Percentiles rank a stretch among this genome's conserved stretches.
Evolutionary conservation across 306 rosid species (phyloP).

Genomic region (Clitoria ternatea): DNA sequence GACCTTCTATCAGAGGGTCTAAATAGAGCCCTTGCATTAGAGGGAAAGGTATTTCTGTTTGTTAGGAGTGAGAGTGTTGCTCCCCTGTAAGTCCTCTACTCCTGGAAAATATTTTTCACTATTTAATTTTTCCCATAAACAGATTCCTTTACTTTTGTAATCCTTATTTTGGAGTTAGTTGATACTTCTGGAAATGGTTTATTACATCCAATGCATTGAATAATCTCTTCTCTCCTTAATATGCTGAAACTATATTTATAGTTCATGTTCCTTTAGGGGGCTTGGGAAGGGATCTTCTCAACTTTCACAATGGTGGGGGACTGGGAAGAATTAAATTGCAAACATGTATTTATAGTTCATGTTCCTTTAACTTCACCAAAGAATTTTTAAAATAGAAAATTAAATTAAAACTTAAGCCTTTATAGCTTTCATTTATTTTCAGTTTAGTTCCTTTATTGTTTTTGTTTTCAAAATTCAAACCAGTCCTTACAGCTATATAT

Average conservation of each 20-base stretch:
- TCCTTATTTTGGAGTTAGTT: background rate
- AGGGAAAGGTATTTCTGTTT: slow-evolving; percentile 77
- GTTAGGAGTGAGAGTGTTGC: slow-evolving; percentile 63
- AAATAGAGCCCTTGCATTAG: slow-evolving; percentile 69
- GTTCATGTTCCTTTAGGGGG: too few species aligned
- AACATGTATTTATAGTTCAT: background rate
- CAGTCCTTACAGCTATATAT: background rate
- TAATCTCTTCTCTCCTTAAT: background rate
- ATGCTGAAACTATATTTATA: background rate
- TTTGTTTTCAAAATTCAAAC: background rate
- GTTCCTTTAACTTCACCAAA: background rate
- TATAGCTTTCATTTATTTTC: background rate
- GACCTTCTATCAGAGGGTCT: slow-evolving; percentile 67
- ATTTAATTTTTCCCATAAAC: background rate
- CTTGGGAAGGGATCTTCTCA: background rate
- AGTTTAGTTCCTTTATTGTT: background rate
- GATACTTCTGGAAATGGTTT: background rate
- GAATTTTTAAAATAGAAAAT: background rate
- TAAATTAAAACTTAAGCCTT: background rate
- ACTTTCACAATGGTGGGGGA: background rate
- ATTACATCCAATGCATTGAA: background rate
- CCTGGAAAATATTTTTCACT: slow-evolving; percentile 14
- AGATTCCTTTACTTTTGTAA: background rate
- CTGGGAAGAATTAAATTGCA: background rate
- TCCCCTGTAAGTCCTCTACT: slow-evolving; percentile 67